phyloP scores from a whole-genome alignment of 2,329 filamentous ascomycete genomes.

The Arthrobotrys entomopaga region DNA sequence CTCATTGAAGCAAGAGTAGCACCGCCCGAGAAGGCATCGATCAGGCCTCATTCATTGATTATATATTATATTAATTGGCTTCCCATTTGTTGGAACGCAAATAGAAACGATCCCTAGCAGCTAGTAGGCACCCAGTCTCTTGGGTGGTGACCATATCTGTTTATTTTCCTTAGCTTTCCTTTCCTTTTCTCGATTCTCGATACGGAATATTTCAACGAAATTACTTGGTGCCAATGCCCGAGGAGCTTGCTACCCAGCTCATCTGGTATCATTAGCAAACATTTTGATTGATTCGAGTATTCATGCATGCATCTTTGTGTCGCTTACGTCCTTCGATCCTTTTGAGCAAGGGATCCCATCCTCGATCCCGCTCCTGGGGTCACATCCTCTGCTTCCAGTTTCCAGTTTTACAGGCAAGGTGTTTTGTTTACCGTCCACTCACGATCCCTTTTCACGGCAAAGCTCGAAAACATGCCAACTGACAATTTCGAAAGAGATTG shows the following conservation, averaged over 20 bases:
- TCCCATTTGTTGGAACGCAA: constrained; percentile 21
- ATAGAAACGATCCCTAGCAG: constrained; percentile 1
- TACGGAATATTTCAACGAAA: too few relatives aligned
- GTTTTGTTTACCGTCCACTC: constrained; percentile 28
- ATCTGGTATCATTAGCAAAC: constrained; percentile 3
- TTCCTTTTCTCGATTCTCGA: background rate
- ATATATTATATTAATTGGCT: too few relatives aligned
- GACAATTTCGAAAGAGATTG: constrained; percentile 7
- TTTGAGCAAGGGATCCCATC: background rate
- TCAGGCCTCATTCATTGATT: background rate
- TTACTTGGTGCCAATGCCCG: background rate
- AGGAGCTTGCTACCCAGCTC: background rate
- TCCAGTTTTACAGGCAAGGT: constrained; percentile 26
- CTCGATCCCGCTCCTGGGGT: background rate
- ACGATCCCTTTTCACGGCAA: constrained; percentile 21
- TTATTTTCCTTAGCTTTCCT: background rate
- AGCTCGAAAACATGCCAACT: constrained; percentile 9
- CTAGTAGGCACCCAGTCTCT: constrained; percentile 1
- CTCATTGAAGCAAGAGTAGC: constrained; percentile 15
- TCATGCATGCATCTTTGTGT: background rate
- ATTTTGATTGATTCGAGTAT: background rate
- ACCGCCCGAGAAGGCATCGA: constrained; percentile 20
- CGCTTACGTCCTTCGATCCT: constrained; percentile 5
- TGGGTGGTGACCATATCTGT: constrained; percentile 9
- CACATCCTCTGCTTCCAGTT: constrained; percentile 34